Conservation (phyloP, 805 yeast genomes). For the Wickerhamomyces silvicola region DNA sequence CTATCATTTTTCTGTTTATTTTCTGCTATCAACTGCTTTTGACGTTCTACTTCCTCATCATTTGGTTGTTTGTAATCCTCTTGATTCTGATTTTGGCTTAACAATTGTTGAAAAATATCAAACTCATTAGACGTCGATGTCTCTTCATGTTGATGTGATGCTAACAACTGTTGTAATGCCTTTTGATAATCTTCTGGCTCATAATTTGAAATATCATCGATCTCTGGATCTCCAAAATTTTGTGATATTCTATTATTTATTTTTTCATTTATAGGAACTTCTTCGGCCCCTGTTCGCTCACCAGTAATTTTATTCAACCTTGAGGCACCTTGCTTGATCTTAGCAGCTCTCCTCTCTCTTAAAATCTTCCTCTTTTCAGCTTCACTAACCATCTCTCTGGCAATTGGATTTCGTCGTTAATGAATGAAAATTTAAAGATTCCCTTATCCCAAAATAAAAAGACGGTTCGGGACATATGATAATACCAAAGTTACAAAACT, state of each 20-base stretch:
- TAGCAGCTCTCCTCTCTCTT: constrained; percentile 23
- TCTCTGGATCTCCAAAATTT: constrained; percentile 12
- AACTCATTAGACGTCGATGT: constrained; percentile 5
- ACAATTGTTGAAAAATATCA: constrained; percentile 6
- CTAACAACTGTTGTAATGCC: constrained; percentile 14
- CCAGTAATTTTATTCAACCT: constrained; percentile 22
- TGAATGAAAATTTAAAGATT: no score
- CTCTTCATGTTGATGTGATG: constrained; percentile 11
- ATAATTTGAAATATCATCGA: constrained; percentile 10
- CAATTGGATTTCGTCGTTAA: no score
- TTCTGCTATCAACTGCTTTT: constrained; percentile 6
- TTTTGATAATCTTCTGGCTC: constrained; percentile 16
- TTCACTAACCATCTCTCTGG: constrained; percentile 13
- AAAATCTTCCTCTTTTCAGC: constrained; percentile 21
- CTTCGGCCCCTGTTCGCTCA: constrained; percentile 9
- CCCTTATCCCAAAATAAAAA: neutral
- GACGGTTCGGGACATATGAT: neutral
- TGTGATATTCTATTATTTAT: constrained; percentile 15
- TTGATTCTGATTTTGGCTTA: neutral
- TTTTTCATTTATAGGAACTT: neutral
- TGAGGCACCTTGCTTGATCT: constrained; percentile 14
- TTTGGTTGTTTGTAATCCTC: neutral
- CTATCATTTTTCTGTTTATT: constrained; percentile 16
- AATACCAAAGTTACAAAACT: neutral
- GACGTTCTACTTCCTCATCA: constrained; percentile 4